phyloP scores from a whole-genome alignment of 441 rosid genomes.

The Populus hybrid region DNA sequence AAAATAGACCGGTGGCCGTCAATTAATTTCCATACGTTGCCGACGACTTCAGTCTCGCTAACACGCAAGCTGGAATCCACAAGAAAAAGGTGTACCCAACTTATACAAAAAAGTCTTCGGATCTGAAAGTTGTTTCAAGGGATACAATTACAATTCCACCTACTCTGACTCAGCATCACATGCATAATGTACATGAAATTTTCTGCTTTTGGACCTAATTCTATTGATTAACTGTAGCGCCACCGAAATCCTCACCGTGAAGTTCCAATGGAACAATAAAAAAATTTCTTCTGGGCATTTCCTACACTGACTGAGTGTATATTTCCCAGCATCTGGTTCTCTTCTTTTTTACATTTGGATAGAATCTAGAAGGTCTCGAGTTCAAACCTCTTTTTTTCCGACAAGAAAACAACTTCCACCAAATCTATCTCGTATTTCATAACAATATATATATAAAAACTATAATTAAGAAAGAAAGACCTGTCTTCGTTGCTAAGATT shows the following conservation, averaged over 20 bases:
- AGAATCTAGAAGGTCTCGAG: neutral
- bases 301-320: neutral
- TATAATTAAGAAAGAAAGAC: neutral
- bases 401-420: neutral
- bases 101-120: neutral
- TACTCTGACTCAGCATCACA: neutral
- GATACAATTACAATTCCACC: neutral
- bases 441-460: neutral
- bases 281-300: neutral
- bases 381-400: too few relatives aligned
- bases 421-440: neutral
- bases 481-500: neutral
- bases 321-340: neutral
- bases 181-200: neutral
- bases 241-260: neutral
- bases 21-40: neutral
- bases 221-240: neutral
- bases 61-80: neutral
- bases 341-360: neutral
- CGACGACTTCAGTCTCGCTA: neutral
- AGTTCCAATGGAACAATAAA: neutral
- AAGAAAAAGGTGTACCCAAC: neutral
- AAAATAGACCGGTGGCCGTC: neutral
- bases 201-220: neutral
- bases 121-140: neutral